Evolutionary conservation across 192 early-diverging fungal genomes (phyloP).

Genomic region (Phlyctochytrium arcticum): DNA sequence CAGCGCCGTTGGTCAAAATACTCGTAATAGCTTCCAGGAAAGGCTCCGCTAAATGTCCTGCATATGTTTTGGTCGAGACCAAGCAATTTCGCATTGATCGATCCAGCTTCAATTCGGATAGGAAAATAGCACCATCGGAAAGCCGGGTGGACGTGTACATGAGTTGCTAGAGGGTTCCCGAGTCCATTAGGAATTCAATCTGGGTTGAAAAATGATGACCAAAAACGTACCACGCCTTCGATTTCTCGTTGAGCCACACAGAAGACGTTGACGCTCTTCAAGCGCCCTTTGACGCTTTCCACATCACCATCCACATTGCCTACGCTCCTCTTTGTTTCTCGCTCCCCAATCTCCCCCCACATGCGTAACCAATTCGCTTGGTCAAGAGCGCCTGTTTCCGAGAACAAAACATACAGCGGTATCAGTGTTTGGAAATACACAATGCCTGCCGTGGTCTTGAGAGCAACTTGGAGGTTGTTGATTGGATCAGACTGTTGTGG

Average conservation of each 20-base stretch:
- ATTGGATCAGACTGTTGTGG: conserved; percentile 42
- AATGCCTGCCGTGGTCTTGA: conserved; percentile 63
- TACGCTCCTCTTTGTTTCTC: background rate
- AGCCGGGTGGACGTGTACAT: conserved; percentile 59
- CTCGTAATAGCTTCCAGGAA: conserved; percentile 25
- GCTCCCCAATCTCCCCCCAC: conserved; percentile 12
- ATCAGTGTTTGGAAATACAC: conserved; percentile 67
- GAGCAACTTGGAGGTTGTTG: conserved; percentile 51
- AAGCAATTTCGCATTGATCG: conserved; percentile 5
- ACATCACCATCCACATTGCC: background rate
- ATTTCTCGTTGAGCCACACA: conserved; percentile 59
- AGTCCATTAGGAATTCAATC: background rate
- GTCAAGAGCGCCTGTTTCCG: background rate
- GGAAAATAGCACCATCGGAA: conserved; percentile 53
- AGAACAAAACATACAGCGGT: conserved; percentile 50
- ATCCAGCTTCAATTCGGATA: conserved; percentile 62
- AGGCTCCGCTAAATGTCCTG: conserved; percentile 23
- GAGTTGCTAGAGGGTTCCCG: conserved; percentile 12
- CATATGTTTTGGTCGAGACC: conserved; percentile 31
- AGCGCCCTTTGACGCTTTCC: conserved; percentile 1
- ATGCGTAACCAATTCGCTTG: conserved; percentile 8
- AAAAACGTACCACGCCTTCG: conserved; percentile 43
- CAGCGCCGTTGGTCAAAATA: too few relatives aligned
- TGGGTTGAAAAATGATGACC: background rate
- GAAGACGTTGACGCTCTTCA: conserved; percentile 53